Conservation (phyloP, 23 red algal genomes). For the Pyropia yezoensis region DNA sequence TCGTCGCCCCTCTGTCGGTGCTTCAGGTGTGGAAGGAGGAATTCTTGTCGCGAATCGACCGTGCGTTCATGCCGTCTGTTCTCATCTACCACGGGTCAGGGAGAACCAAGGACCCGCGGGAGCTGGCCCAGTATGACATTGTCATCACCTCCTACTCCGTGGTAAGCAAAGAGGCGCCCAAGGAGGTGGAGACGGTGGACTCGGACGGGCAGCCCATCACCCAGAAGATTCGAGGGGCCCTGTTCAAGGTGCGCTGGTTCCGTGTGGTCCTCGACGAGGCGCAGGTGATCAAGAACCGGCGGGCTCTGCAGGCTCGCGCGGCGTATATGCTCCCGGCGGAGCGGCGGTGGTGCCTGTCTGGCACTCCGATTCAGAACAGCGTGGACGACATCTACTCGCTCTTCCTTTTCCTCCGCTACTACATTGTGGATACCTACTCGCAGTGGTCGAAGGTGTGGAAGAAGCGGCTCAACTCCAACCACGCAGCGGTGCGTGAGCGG, state of each 20-base stretch:
- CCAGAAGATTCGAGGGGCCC: constrained; percentile 19
- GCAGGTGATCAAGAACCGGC: constrained; percentile 57
- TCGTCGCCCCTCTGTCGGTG: constrained; percentile 62
- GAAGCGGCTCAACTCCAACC: constrained; percentile 10
- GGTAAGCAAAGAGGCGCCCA: constrained; percentile 33
- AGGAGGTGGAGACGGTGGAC: constrained; percentile 12
- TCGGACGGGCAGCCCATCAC: not conserved
- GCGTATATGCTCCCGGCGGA: constrained; percentile 30
- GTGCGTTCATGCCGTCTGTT: constrained; percentile 11
- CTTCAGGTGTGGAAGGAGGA: constrained; percentile 64
- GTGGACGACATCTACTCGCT: constrained; percentile 72
- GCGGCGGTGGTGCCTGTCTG: constrained; percentile 77
- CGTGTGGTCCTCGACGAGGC: constrained; percentile 81
- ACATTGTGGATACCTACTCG: constrained; percentile 21
- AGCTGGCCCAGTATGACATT: constrained; percentile 37
- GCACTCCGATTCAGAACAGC: constrained; percentile 81
- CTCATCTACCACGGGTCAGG: constrained; percentile 57
- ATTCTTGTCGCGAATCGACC: constrained; percentile 10
- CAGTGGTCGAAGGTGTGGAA: constrained; percentile 24
- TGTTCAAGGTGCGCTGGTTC: constrained; percentile 34
- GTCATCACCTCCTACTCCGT: constrained; percentile 72
- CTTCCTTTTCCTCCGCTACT: constrained; percentile 66
- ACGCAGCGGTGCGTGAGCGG: not conserved
- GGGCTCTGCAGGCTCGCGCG: constrained; percentile 13
- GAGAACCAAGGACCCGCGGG: not conserved